A percentile compares a stretch with the other conserved stretches of the same genome.
Conservation (phyloP, 139 green algal genomes). For the Cymbomonas tetramitiformis region DNA sequence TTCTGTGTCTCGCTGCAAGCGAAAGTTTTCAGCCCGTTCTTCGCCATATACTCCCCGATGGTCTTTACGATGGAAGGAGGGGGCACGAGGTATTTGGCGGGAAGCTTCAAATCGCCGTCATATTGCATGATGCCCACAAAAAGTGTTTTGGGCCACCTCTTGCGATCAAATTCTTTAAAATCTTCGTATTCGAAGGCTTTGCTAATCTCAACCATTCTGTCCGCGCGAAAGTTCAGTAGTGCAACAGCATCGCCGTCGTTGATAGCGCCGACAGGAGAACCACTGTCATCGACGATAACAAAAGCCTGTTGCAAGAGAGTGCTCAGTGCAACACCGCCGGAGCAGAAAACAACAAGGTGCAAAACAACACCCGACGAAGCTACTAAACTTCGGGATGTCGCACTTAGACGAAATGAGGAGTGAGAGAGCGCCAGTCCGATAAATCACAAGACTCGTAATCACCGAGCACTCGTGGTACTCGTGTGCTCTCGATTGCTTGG, state of each 20-base stretch:
- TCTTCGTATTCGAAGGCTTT: slow-evolving; percentile 86
- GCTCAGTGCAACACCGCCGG: no score
- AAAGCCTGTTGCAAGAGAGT: no score
- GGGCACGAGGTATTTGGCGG: slow-evolving; percentile 74
- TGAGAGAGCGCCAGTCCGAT: no score
- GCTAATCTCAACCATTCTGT: slow-evolving; percentile 82
- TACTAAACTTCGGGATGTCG: no score
- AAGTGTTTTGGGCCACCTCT: slow-evolving; percentile 52
- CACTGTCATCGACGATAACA: slow-evolving; percentile 50
- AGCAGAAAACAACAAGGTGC: no score
- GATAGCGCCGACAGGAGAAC: slow-evolving; percentile 71
- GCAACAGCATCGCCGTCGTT: slow-evolving; percentile 77
- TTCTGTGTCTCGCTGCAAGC: slow-evolving; percentile 90
- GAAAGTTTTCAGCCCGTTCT: slow-evolving; percentile 71
- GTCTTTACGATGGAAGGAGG: slow-evolving; percentile 59
- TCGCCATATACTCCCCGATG: slow-evolving; percentile 65
- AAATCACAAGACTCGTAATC: no score
- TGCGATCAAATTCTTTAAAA: slow-evolving; percentile 61
- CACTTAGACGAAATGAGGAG: no score
- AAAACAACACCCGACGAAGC: no score
- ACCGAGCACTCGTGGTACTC: no score
- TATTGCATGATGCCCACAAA: slow-evolving; percentile 95
- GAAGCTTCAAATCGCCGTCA: slow-evolving; percentile 89
- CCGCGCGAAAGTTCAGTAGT: slow-evolving; percentile 88
- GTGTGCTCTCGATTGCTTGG: no score